These are phyloP conservation scores for Thermoascus crustaceus DNA, from an alignment of 2,329 filamentous ascomycete species.

Conservation along the genomic window DNA sequence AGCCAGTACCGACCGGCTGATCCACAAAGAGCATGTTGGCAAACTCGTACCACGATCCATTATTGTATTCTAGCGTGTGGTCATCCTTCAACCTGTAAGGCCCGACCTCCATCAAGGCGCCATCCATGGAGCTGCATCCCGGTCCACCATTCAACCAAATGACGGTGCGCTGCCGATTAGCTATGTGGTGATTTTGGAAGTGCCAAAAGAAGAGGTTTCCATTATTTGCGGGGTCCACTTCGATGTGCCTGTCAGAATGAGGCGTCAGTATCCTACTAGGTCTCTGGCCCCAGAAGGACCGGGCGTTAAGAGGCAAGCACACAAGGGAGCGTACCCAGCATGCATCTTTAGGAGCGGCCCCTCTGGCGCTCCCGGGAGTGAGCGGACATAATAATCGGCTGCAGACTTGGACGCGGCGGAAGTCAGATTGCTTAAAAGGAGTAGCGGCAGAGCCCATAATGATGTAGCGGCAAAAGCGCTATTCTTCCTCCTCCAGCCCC, in stretches of 20 bases:
- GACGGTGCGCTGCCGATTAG: slow-evolving; percentile 79
- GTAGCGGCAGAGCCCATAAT: slow-evolving; percentile 14
- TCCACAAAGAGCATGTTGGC: slow-evolving; percentile 95
- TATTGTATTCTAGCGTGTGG: slow-evolving; percentile 65
- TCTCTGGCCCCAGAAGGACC: too few species aligned
- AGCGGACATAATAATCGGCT: slow-evolving; percentile 82
- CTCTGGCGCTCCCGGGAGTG: slow-evolving; percentile 74
- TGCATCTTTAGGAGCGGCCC: slow-evolving; percentile 89
- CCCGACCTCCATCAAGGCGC: slow-evolving; percentile 90
- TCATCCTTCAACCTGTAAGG: slow-evolving; percentile 79
- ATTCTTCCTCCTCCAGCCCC: not conserved
- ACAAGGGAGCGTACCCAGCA: slow-evolving; percentile 62
- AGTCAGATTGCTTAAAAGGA: slow-evolving; percentile 18
- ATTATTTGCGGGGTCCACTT: slow-evolving; percentile 74
- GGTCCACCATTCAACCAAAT: slow-evolving; percentile 97
- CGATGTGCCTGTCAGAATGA: slow-evolving; percentile 62
- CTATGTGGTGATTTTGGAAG: slow-evolving; percentile 91
- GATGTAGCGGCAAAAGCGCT: not conserved
- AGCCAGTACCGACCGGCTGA: slow-evolving; percentile 92
- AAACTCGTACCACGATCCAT: slow-evolving; percentile 98
- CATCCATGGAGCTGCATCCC: slow-evolving; percentile 95
- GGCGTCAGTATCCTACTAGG: slow-evolving; percentile 7
- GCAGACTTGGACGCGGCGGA: slow-evolving; percentile 46
- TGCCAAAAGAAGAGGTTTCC: slow-evolving; percentile 99
- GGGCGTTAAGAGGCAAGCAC: too few species aligned